phyloP scores from a whole-genome alignment of 2,329 filamentous ascomycete genomes.

The Colletotrichum ledebouriae region DNA sequence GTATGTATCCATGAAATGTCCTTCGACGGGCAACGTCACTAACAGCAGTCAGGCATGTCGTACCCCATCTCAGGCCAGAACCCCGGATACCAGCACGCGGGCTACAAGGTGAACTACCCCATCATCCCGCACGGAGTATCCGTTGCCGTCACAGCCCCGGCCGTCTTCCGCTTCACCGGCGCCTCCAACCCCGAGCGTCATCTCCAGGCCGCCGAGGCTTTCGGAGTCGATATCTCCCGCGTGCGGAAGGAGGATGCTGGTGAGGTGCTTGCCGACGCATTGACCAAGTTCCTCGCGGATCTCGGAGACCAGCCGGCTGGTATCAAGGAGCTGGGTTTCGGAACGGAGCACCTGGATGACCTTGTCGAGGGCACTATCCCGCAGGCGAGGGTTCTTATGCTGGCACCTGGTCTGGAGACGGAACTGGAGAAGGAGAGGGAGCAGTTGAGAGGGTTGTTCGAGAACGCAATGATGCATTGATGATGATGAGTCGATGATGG shows the following conservation, averaged over 20 bases:
- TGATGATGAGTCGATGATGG: neutral
- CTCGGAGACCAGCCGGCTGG: slow-evolving; percentile 93
- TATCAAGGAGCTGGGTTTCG: slow-evolving; percentile 86
- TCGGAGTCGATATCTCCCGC: slow-evolving; percentile 89
- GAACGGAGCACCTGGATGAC: slow-evolving; percentile 78
- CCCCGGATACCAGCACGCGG: slow-evolving; percentile 64
- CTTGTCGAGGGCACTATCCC: slow-evolving; percentile 96
- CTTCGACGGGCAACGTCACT: neutral
- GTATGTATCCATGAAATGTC: slow-evolving; percentile 52
- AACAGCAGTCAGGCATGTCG: slow-evolving; percentile 78
- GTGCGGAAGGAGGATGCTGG: slow-evolving; percentile 92
- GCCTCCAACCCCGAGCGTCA: slow-evolving; percentile 94
- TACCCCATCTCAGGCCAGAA: slow-evolving; percentile 98
- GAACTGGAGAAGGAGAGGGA: slow-evolving; percentile 79
- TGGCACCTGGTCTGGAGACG: slow-evolving; percentile 84
- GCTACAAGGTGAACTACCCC: slow-evolving; percentile 81
- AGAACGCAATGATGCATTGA: slow-evolving; percentile 64
- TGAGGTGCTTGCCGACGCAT: slow-evolving; percentile 85
- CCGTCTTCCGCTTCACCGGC: slow-evolving; percentile 93
- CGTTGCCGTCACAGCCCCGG: slow-evolving; percentile 92
- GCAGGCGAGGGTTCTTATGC: slow-evolving; percentile 89
- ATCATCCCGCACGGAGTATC: slow-evolving; percentile 97
- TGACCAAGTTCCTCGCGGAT: slow-evolving; percentile 83
- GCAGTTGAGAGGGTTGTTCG: slow-evolving; percentile 78
- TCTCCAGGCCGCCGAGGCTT: slow-evolving; percentile 87